Base-by-base conservation (phyloP, 805 yeast genomes). In the Ogataea naganishii region DNA sequence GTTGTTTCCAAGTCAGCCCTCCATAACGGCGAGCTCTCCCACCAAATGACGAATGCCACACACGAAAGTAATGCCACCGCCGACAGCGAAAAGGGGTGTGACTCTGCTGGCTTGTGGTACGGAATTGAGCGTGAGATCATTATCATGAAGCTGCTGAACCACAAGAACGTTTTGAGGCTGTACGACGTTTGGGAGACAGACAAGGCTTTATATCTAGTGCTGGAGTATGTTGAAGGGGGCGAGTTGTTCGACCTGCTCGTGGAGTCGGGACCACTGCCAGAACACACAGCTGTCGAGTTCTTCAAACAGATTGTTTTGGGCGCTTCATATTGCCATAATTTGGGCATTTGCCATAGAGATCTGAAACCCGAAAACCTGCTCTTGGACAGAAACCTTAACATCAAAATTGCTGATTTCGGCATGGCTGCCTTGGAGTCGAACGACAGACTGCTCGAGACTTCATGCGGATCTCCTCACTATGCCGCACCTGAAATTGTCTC, bases 401-500 rank as follows among this genome's bases (percentile, higher is more conserved):
- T 92, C 53, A 92, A 92, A 55, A 85, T 92, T 41, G 98, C 98
- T 7, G 98, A 92, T 58, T 92, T 92, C 53, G 98, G 98, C 20
- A 92, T 92, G 98, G 98, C 98, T 12, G 97, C 98, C 6, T 62
- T 92, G 26, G 97, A 92, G 53, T 51, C 62, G n/a, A 72, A 71
- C 31, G 89, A 78, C 41, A 75, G 80, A 44, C 60, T 89, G 47
- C 64, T 92, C 34, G 96, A 89, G 53, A 92, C 98, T 4, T 79
- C 94, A 13, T 92, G 98, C 58, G 98, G 98, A 1, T 86, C 96
- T 12, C 98, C 98, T 7, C 98, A 92, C 55, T 92, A 92, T 56
- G 98, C 97, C 2, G 84, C 96, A 7, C 98, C 98, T 0, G 98
- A 92, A 54, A 89, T 92, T 42, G 96, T 92, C 8, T 82, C 95